Conservation (phyloP, 768 basidiomycete genomes). For the Podaxis pistillaris region DNA sequence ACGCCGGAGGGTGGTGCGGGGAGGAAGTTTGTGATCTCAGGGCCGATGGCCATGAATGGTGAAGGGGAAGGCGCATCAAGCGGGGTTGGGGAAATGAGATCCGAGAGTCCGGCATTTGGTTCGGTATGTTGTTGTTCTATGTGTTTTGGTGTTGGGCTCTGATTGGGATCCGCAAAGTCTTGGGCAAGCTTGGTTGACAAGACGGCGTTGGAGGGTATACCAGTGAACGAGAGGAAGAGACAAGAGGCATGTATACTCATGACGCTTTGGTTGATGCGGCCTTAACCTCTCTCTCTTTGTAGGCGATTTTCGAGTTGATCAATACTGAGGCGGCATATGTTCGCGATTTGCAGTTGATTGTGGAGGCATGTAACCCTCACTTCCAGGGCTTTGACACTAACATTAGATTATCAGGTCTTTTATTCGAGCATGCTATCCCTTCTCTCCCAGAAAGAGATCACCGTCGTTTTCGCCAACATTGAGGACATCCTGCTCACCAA, state of each 20-base stretch:
- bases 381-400: background rate
- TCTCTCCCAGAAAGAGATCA: slow-evolving; percentile 73
- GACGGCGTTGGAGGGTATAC: slow-evolving; percentile 78
- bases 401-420: slow-evolving; percentile 56
- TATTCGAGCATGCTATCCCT: slow-evolving; percentile 75
- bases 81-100: slow-evolving; percentile 31
- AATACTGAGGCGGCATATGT: slow-evolving; percentile 89
- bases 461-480: slow-evolving; percentile 87
- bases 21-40: slow-evolving; percentile 62
- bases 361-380: slow-evolving; percentile 57
- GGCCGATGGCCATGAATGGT: slow-evolving; percentile 48
- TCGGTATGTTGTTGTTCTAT: slow-evolving; percentile 40
- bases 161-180: slow-evolving; percentile 43
- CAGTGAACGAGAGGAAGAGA: slow-evolving; percentile 72
- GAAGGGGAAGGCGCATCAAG: background rate
- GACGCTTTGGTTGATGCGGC: background rate
- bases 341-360: slow-evolving; percentile 86
- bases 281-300: background rate
- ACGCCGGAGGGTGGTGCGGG: slow-evolving; percentile 39
- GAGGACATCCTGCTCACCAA: slow-evolving; percentile 91
- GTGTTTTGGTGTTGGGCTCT: background rate
- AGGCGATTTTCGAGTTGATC: slow-evolving; percentile 95
- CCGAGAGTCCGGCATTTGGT: slow-evolving; percentile 65
- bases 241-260: slow-evolving; percentile 63
- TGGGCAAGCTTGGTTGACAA: slow-evolving; percentile 94